These are phyloP conservation scores for Candida khao-thaluensis DNA, from an alignment of 805 yeast genomes.

Conservation along the genomic window DNA sequence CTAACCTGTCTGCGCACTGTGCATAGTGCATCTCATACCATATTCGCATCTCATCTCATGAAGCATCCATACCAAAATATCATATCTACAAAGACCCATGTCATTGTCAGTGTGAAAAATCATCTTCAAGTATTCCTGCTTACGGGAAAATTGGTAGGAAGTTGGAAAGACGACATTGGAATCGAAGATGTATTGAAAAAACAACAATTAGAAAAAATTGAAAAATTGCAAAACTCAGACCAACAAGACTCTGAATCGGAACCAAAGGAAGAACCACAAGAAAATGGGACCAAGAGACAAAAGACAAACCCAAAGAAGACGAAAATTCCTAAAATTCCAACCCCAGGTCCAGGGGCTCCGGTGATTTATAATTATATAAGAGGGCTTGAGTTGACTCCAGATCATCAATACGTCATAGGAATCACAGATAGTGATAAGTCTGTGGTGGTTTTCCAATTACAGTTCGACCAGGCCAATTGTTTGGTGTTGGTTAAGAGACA, in stretches of 20 bases:
- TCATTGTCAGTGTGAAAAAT: slow-evolving; percentile 61
- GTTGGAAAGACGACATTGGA: slow-evolving; percentile 64
- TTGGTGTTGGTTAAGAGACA: slow-evolving; percentile 64
- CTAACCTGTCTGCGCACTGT: no score
- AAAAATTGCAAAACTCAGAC: slow-evolving; percentile 20
- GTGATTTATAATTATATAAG: slow-evolving; percentile 67
- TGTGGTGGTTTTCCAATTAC: slow-evolving; percentile 56
- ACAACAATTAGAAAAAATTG: slow-evolving; percentile 44
- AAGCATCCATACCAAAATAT: slow-evolving; percentile 73
- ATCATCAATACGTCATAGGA: slow-evolving; percentile 53
- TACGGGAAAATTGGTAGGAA: slow-evolving; percentile 46
- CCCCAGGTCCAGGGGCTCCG: slow-evolving; percentile 70
- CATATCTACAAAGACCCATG: slow-evolving; percentile 43
- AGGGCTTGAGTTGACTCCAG: slow-evolving; percentile 54
- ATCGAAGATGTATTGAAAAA: slow-evolving; percentile 44
- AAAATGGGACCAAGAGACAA: slow-evolving; percentile 5
- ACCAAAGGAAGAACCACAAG: slow-evolving; percentile 21
- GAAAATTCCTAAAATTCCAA: slow-evolving; percentile 53
- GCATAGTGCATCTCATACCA: no score
- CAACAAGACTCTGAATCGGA: slow-evolving; percentile 16
- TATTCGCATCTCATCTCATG: slow-evolving; percentile 41
- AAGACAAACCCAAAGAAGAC: slow-evolving; percentile 17
- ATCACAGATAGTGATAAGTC: slow-evolving; percentile 86
- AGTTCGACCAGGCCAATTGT: slow-evolving; percentile 36
- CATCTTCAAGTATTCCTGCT: slow-evolving; percentile 52